Percentiles rank a stretch among this genome's conserved stretches.
Conservation (phyloP, 805 yeast genomes). For the Candida quercuum region DNA sequence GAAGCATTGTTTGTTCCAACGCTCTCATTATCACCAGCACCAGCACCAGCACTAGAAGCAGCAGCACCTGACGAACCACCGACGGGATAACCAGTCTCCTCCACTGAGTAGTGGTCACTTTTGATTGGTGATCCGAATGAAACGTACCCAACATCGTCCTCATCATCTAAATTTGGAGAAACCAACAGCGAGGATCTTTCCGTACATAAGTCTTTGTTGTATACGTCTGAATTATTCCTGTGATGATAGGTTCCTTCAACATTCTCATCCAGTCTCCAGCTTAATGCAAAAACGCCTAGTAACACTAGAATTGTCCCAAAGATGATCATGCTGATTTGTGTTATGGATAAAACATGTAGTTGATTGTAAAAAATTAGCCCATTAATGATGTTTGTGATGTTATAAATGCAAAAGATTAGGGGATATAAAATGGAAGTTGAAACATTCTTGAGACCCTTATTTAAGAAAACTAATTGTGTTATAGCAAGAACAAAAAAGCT, state of each 20-base stretch:
- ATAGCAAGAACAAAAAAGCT: constrained; percentile 60
- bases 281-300: constrained; percentile 60
- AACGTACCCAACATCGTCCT: constrained; percentile 24
- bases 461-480: constrained; percentile 66
- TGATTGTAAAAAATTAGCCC: constrained; percentile 57
- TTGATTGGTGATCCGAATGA: constrained; percentile 35
- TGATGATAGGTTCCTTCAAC: constrained; percentile 25
- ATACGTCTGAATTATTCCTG: too few species aligned
- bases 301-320: constrained; percentile 40
- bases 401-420: constrained; percentile 77
- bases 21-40: not conserved
- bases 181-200: constrained; percentile 10
- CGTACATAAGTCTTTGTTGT: not conserved
- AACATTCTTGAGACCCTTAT: constrained; percentile 62
- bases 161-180: constrained; percentile 14
- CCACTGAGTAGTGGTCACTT: constrained; percentile 14
- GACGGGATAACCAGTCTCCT: too few species aligned
- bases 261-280: constrained; percentile 40
- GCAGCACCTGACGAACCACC: constrained; percentile 3
- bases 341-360: constrained; percentile 31
- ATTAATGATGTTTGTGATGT: constrained; percentile 61
- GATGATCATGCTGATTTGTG: constrained; percentile 38
- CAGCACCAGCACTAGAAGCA: not conserved
- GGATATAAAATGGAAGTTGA: constrained; percentile 82
- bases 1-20: not conserved